These are phyloP conservation scores for Jamesozyma rosinii DNA, from an alignment of 805 yeast species.

Conservation along the genomic window DNA sequence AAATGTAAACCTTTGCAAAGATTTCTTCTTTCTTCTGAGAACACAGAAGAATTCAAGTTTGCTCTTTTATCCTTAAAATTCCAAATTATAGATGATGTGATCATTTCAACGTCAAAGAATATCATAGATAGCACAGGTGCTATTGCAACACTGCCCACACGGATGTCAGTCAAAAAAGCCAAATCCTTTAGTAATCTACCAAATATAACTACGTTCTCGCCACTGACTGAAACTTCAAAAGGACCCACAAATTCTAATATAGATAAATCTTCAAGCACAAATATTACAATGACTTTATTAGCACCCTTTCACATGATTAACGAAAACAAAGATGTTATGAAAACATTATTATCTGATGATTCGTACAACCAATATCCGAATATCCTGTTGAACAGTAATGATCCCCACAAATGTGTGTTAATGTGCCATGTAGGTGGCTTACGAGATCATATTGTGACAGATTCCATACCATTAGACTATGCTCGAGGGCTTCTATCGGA, in stretches of 20 bases:
- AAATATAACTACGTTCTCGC: slow-evolving; percentile 4
- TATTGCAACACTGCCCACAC: background rate
- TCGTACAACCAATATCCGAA: slow-evolving; percentile 19
- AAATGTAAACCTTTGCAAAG: slow-evolving; percentile 30
- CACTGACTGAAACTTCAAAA: slow-evolving; percentile 3
- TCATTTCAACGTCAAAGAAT: slow-evolving; percentile 20
- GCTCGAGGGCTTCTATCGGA: background rate
- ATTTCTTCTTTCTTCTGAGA: slow-evolving; percentile 37
- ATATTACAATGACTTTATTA: slow-evolving; percentile 2
- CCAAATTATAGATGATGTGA: slow-evolving; percentile 22
- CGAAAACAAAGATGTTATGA: background rate
- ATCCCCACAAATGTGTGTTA: slow-evolving; percentile 10
- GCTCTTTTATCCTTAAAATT: slow-evolving; percentile 29
- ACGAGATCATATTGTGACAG: slow-evolving; percentile 22
- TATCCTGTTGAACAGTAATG: slow-evolving; percentile 8
- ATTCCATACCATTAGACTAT: slow-evolving; percentile 2
- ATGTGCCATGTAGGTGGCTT: slow-evolving; percentile 30
- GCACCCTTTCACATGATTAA: slow-evolving; percentile 1
- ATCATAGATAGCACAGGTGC: slow-evolving; percentile 11
- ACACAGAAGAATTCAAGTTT: slow-evolving; percentile 36
- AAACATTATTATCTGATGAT: slow-evolving; percentile 2
- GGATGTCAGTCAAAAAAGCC: slow-evolving; percentile 10
- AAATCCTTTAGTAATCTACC: slow-evolving; percentile 18
- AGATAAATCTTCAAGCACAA: background rate
- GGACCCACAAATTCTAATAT: background rate